Conservation (phyloP, 2,329 filamentous ascomycete species). For the Chaetomium sp. region DNA sequence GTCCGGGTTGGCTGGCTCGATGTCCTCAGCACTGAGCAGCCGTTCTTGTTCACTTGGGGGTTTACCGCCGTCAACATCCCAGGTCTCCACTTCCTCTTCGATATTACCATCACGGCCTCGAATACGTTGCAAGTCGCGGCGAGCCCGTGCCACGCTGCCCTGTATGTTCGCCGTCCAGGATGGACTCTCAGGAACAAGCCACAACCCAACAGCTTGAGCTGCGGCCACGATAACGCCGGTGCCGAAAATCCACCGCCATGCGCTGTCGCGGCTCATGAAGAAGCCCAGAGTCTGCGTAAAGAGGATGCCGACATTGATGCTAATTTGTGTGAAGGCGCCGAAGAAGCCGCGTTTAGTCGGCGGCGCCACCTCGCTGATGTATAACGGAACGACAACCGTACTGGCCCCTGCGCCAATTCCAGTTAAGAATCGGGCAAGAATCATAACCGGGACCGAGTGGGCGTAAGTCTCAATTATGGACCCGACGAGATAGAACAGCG, state of each 20-base stretch:
- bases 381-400: slow-evolving; percentile 89
- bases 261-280: slow-evolving; percentile 70
- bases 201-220: slow-evolving; percentile 62
- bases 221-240: slow-evolving; percentile 63
- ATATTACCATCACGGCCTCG: slow-evolving; percentile 65
- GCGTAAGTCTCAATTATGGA: slow-evolving; percentile 70
- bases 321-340: slow-evolving; percentile 79
- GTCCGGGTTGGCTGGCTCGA: slow-evolving; percentile 20
- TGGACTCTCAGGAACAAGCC: slow-evolving; percentile 79
- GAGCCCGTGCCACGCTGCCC: slow-evolving; percentile 55
- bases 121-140: slow-evolving; percentile 64
- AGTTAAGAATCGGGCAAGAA: slow-evolving; percentile 68
- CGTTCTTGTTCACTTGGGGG: slow-evolving; percentile 60
- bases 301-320: slow-evolving; percentile 87
- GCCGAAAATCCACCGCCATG: slow-evolving; percentile 80
- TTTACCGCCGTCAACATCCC: slow-evolving; percentile 43
- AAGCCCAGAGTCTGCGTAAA: slow-evolving; percentile 77
- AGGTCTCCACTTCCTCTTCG: slow-evolving; percentile 62
- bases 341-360: slow-evolving; percentile 71
- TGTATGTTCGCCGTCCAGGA: slow-evolving; percentile 69
- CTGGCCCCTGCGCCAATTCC: slow-evolving; percentile 82
- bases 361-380: slow-evolving; percentile 87
- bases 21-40: slow-evolving; percentile 45
- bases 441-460: slow-evolving; percentile 58
- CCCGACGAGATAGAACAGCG: slow-evolving; percentile 68